Base-by-base conservation (phyloP, 176 grass and related monocot genomes). In the Coix lacrymajobi region DNA sequence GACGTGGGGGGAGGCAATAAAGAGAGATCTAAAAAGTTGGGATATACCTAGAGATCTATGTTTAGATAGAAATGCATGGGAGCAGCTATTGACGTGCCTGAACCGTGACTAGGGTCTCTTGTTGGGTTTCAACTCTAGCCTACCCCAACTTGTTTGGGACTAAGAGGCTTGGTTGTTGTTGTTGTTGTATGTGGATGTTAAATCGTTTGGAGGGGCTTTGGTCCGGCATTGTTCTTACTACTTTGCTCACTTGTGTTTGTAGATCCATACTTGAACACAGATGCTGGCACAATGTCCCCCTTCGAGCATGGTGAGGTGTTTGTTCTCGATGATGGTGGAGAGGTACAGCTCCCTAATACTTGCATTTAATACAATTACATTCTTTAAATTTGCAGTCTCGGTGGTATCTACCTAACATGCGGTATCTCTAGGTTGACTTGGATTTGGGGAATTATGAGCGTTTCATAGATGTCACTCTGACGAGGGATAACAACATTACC, bases 231-330 rank as follows among this genome's bases (percentile, higher is more conserved):
- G 14, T 36, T 78, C 24, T 73, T 86, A 67, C 38, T 51, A 16
- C 45, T 64, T 49, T 26, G 33, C 7, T 75, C 10, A 25, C 57
- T 17, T 80, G 25, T 26, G 75, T 84, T 44, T 90, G 75, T 82
- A 98, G 96, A 98, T 72, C 96, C 96, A 37, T 98, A 98, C 37
- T 84, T 95, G 32, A 98, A 98, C 80, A 98, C 93, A 19, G 96
- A 98, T 87, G 96, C 96, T 65, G 96, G 96, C 2, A 98, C 96
- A 7, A 98, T 98, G 96, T 98, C 96, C 25, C 91, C 96, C 1
- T 98, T 98, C 67, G 96, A 98, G 72, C 96, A 98, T 58, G 96
- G 96, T 12, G 96, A 98, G 76, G 96, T 98, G 61, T 98, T 98
- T 88, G 96, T 98, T 71, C 96, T 98, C 77, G 93, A 98, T 26